A percentile compares a stretch with the other conserved stretches of the same genome.
Evolutionary conservation across 768 basidiomycete genomes (phyloP).

Genomic region (Boletus tomentosulus): DNA sequence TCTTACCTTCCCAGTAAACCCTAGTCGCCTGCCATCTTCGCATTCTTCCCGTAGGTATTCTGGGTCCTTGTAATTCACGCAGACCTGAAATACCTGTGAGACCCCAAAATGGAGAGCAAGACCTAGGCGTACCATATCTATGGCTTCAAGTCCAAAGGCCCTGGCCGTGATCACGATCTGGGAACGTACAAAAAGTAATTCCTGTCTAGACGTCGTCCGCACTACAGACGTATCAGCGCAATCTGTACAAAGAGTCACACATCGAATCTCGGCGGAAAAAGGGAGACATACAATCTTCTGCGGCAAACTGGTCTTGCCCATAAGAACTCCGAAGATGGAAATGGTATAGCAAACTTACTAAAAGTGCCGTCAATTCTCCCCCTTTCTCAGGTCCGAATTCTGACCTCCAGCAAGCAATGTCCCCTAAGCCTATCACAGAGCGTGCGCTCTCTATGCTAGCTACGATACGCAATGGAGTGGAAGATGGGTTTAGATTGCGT

Average conservation of each 20-base stretch:
- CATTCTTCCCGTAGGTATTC: conserved; percentile 69
- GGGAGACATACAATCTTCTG: conserved; percentile 75
- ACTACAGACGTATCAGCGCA: conserved; percentile 86
- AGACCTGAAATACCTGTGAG: conserved; percentile 50
- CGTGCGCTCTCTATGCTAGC: conserved; percentile 85
- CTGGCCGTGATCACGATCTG: conserved; percentile 78
- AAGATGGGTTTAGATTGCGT: conserved; percentile 18
- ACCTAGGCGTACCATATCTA: conserved; percentile 70
- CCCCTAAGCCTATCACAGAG: conserved; percentile 59
- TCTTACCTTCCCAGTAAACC: conserved; percentile 85
- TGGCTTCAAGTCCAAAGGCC: conserved; percentile 77
- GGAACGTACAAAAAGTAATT: conserved; percentile 81
- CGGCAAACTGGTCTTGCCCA: conserved; percentile 65
- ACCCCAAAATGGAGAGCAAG: not conserved
- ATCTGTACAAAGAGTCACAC: conserved; percentile 43
- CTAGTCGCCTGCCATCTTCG: conserved; percentile 71
- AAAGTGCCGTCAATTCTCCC: conserved; percentile 56
- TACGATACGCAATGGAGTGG: conserved; percentile 54
- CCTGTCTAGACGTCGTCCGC: conserved; percentile 67
- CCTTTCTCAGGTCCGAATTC: conserved; percentile 41
- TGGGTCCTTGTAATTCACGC: conserved; percentile 79
- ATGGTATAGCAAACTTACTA: conserved; percentile 34
- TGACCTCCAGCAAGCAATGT: conserved; percentile 69
- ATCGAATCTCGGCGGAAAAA: not conserved
- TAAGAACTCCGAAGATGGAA: not conserved